Base-by-base conservation (phyloP, 371 early-diverging fungal species). In the Haplosporangium sp. region DNA sequence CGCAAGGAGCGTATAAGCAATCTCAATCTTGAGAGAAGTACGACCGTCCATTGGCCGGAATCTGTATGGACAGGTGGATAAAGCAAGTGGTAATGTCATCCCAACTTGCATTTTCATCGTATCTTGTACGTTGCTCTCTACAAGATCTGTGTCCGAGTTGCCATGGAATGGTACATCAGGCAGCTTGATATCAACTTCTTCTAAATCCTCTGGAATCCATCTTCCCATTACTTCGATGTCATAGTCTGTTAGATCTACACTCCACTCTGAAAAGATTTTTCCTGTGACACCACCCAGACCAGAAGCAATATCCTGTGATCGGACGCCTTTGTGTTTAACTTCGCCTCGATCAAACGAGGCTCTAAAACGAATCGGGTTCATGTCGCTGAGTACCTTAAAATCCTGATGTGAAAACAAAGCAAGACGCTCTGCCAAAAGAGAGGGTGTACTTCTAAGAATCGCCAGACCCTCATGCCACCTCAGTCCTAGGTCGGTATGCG, bases 261-360 rank as follows among this genome's bases (percentile, higher is more conserved):
- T 69, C 78, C 78, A 78, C 2, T 55, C 58, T 11, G 78, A 70
- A 67, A 78, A 78, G 2, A 61, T 42, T 9, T 63, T 58, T 10
- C 78, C 74, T 1, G 69, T 67, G 44, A 78, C 8, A 35, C 65
- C 67, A 17, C 78, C 78, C 15, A 78, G 58, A 10, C 65, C 73
- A 6, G 74, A 69, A 13, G 78, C 78, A 42, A 72, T 44, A 59
- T 78, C 78, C 60, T 78, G 74, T 0, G 78, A 78, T 56, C 78
- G 69, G 15, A 78, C 67, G 6, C 78, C 78, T 38, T 69, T 73
- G 35, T 78, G 78, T 27, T 78, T 69, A 0, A 78, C 35, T 35
- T 65, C 66, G 0, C 78, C 74, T 19, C 78, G 74, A 66, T 78
- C 78, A 61, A 78, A 78, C 1, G 78, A 70, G 11, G 74, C 78